phyloP scores from a whole-genome alignment of 169 alveolate species.

The Theileria luwenshuni region DNA sequence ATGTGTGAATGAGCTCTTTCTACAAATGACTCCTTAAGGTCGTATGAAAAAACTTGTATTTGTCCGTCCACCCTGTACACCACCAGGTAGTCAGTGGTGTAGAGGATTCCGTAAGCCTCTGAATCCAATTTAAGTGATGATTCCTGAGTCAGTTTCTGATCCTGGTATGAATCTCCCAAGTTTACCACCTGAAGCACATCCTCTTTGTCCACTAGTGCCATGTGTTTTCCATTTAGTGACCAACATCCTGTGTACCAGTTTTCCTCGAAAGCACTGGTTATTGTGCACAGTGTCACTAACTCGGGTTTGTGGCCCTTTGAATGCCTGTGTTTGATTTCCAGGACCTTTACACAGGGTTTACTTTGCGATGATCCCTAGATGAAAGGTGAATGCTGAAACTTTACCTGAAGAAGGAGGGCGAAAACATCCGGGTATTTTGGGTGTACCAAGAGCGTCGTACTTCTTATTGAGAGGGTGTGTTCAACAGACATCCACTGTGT shows the following conservation, averaged over 20 bases:
- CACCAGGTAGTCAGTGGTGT: constrained; percentile 45
- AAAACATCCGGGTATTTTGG: constrained; percentile 51
- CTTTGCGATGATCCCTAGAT: constrained; percentile 33
- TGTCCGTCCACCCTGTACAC: constrained; percentile 63
- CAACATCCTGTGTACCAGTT: constrained; percentile 65
- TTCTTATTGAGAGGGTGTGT: constrained; percentile 25
- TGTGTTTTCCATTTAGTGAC: constrained; percentile 58
- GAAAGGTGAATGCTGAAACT: not conserved
- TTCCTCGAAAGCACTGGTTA: constrained; percentile 48
- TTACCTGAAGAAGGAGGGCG: constrained; percentile 54
- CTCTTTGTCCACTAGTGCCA: constrained; percentile 59
- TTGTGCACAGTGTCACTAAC: constrained; percentile 12
- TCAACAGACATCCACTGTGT: constrained; percentile 23
- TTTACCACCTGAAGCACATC: constrained; percentile 59
- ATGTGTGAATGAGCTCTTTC: constrained; percentile 69
- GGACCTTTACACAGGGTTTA: constrained; percentile 47
- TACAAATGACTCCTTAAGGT: constrained; percentile 3
- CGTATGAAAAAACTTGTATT: constrained; percentile 32
- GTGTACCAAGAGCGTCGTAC: constrained; percentile 43
- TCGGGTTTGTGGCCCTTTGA: constrained; percentile 10
- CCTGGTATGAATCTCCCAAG: not conserved
- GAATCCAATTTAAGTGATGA: constrained; percentile 26
- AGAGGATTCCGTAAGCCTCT: constrained; percentile 63
- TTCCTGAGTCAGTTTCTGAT: constrained; percentile 4
- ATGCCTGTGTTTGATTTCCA: constrained; percentile 3